Base-by-base conservation (phyloP, 129 eudicot species). In the sunflower (Helianthus annuus) region DNA sequence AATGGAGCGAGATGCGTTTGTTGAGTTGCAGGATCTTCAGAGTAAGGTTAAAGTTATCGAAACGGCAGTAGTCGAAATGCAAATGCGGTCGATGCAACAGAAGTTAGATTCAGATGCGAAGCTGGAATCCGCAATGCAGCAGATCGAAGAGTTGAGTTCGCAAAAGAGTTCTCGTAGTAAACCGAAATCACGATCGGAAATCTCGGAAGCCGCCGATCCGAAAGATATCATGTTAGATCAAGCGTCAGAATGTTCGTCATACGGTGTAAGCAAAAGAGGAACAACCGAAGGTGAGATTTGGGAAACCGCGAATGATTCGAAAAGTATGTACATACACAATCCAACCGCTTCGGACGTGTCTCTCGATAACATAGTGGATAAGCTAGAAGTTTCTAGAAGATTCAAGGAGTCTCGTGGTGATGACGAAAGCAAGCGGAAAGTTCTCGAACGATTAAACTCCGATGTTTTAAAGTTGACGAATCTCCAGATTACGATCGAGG, bases 151-250 rank as follows among this genome's bases (percentile, higher is more conserved):
- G 46, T 60, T 90, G 70, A 88, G 82, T 51, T 67, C 82, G n/a
- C 86, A 76, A 71, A 77, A 65, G 63, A 51, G 71, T 63, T 71
- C 46, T 8, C 79, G 78, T 38, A 34, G 71, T 10, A 83, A 83
- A 79, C 84, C 81, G 3, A 72, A 70, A 12, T 76, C 82, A 11
- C 70, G 75, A 17, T 82, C 91, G 10, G 96, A 89, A 75, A 83
- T 83, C 48, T 83, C 81, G 6, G 94, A 84, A 76, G 79, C 68
- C 1, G 79, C 68, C 1, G 94, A 80, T 29, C 89, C 90, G 13
- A 91, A 95, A 80, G 99, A 91, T 70, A 95, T 95, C 55, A 73
- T 91, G 88, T 91, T 95, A 1, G 97, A 95, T 74, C 96, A 95
- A 72, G 84, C 81, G 5, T 89, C 96, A 1, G 99, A 95, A 64